Evolutionary conservation across 164 flowering plant genomes (phyloP), one percentile per base, ranked within the genome.

Genomic region (Liriodendron chinense): DNA sequence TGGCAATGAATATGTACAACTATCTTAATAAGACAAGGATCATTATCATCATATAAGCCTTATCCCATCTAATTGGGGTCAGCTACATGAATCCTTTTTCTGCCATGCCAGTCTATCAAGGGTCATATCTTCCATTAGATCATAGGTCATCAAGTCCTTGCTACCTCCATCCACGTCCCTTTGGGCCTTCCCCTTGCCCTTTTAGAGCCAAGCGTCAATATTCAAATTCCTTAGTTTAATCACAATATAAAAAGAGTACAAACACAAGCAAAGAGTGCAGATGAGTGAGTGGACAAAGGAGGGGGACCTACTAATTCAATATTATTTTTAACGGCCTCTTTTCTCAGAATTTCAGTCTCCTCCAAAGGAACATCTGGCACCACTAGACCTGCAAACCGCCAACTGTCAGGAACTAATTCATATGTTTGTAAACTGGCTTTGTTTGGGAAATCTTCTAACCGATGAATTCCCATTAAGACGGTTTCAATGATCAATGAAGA

Each of bases 351-450:
- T 77, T 84, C 92, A 53, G 99, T 89, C 81, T 95, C 99, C 80
- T 95, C 99, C 25, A 95, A 75, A 68, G 99, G 99, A 79, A 93
- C 96, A 87, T 95, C 99, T 22, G 99, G 99, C 48, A 95, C 97
- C 72, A 95, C 89, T 73, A 95, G 91, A 50, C 97, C 98, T 95
- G 86, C 78, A 84, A 80, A 56, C 13, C 74, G 67, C 47, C 50
- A 71, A 53, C 71, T 43, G 71, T 69, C 14, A 43, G 56, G 20
- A 43, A 47, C 26, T 69, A 69, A 47, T 68, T 68, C 23, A 16
- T 47, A 9, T 69, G 71, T 47, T 28, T 12, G n/a, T 28, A 12
- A 67, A 67, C 9, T 64, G 22, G 26, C 22, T 18, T 62, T 16
- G 65, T 8, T 64, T 64, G 26, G 7, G 43, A 34, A 34, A 34